Evolutionary conservation across 208 protist species (phyloP), one percentile per base, ranked within the genome.

Genomic region (Trypanosoma avium): DNA sequence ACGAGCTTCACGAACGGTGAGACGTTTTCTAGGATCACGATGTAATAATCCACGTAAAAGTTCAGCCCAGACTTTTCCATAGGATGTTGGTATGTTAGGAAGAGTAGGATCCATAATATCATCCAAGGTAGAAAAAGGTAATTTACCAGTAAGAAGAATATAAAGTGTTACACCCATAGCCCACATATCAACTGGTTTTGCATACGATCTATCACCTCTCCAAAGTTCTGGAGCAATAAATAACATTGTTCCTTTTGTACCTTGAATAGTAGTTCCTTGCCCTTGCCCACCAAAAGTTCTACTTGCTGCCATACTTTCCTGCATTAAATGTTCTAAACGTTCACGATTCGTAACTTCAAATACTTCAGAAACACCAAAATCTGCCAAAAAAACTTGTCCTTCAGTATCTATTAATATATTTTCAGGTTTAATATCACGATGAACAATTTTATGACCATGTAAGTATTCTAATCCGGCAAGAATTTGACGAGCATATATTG

Each of bases 361-460:
- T 29, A 79, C 65, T 70, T 93, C 82, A 32, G 65, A 22, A 15
- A 70, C 74, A 38, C 81, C 81, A 76, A 88, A 88, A 64, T 88
- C 81, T 19, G 63, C 71, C 32, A 88, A 65, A 26, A 70, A 62
- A 12, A 73, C 52, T 3, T 64, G 45, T 33, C 56, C 66, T 32
- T 77, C 21, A 30, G 55, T 73, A 61, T 63, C 50, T 19, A 84
- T 42, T 6, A 88, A 63, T 26, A 89, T 70, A 61, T 89, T 89
- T 49, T 84, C 77, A 24, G 82, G 82, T 67, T 89, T 89, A 35
- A 89, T 73, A 55, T 89, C 82, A 29, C 78, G 75, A 69, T 89
- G 82, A 8, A 85, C 66, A 61, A 89, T 71, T 64, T 67, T 67
- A 36, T 74, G 65, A 4, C 42, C 17, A 38, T 85, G 82, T 30